Evolutionary conservation across 441 rosid species (phyloP), one percentile per base, ranked within the genome.

Genomic region (Adansonia madagascariensis): DNA sequence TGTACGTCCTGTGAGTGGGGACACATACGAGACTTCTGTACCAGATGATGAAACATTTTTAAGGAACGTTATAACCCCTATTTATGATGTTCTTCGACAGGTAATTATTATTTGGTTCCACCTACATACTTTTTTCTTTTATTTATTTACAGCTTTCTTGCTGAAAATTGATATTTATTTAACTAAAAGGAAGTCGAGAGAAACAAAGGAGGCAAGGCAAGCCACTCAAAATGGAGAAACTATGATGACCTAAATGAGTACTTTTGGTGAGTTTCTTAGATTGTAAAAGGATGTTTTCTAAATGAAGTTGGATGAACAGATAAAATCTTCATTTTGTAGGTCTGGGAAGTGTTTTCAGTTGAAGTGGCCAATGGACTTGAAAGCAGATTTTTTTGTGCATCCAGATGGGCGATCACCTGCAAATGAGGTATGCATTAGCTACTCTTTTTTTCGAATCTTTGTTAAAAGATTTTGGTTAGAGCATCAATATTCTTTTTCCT

Each of bases 211-310:
- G 98, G 98, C 79, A 93, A 82, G 80, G 96, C 91, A 71, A 94
- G 99, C 86, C 98, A 94, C 87, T 93, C 99, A 43, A 91, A 75
- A 86, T 97, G 99, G 99, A 97, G 99, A 85, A 97, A 97, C 78
- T 97, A 97, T 83, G 99, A 97, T 84, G 99, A 97, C 80, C 76
- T 97, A 66, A 97, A 97, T 77, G 99, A 97, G 88, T 97, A 93
- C 85, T 97, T 97, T 78, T 97, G 99, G 99, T 94, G 79, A 86
- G 88, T 82, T 77, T 47, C 63, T 70, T 82, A 69, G 60, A 53
- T 46, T 9, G 68, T 24, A 17, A 10, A 31, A 52, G 71, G 20
- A 64, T 79, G 27, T 50, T 39, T 75, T 22, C 67, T 61, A 18
- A 56, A 73, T 41, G 53, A 39, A 15, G 44, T 20, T 17, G 47